These are phyloP conservation scores for Fusarium cicatricum DNA, from an alignment of 2,329 filamentous ascomycete genomes.

Conservation along the genomic window DNA sequence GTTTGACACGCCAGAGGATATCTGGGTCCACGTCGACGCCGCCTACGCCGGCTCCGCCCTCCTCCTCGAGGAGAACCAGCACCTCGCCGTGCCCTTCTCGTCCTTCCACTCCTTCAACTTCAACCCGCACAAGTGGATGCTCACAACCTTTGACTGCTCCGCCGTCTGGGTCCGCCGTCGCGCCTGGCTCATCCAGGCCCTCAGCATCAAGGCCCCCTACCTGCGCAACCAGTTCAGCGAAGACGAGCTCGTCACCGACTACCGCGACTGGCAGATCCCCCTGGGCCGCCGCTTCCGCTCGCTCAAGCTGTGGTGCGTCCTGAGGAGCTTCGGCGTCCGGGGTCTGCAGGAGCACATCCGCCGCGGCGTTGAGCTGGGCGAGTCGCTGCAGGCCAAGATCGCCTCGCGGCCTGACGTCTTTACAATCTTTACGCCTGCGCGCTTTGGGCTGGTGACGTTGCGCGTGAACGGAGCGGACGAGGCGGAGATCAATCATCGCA, in stretches of 20 bases:
- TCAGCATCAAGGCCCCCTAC: slow-evolving; percentile 83
- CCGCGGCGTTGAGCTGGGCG: slow-evolving; percentile 72
- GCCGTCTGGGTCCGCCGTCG: slow-evolving; percentile 82
- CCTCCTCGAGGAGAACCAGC: slow-evolving; percentile 80
- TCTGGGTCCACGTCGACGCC: slow-evolving; percentile 95
- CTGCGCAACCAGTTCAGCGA: slow-evolving; percentile 83
- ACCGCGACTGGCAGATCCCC: slow-evolving; percentile 97
- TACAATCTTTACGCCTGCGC: slow-evolving; percentile 74
- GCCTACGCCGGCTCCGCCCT: slow-evolving; percentile 91
- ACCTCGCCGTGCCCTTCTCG: slow-evolving; percentile 67
- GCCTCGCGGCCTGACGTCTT: slow-evolving; percentile 73
- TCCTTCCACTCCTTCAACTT: slow-evolving; percentile 89
- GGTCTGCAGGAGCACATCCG: slow-evolving; percentile 79
- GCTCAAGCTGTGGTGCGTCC: slow-evolving; percentile 94
- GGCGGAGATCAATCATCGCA: slow-evolving; percentile 70
- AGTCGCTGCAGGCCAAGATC: slow-evolving; percentile 72
- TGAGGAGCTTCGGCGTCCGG: slow-evolving; percentile 80
- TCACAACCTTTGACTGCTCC: slow-evolving; percentile 90
- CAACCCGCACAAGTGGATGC: slow-evolving; percentile 98
- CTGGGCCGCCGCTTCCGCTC: slow-evolving; percentile 87
- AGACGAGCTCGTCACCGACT: slow-evolving; percentile 87
- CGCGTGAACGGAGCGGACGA: slow-evolving; percentile 58
- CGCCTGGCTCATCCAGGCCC: slow-evolving; percentile 77
- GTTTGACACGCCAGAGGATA: slow-evolving; percentile 51
- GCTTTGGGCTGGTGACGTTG: slow-evolving; percentile 83